Base-by-base conservation (phyloP, 2,329 filamentous ascomycete genomes). In the Orbilia quercus region DNA sequence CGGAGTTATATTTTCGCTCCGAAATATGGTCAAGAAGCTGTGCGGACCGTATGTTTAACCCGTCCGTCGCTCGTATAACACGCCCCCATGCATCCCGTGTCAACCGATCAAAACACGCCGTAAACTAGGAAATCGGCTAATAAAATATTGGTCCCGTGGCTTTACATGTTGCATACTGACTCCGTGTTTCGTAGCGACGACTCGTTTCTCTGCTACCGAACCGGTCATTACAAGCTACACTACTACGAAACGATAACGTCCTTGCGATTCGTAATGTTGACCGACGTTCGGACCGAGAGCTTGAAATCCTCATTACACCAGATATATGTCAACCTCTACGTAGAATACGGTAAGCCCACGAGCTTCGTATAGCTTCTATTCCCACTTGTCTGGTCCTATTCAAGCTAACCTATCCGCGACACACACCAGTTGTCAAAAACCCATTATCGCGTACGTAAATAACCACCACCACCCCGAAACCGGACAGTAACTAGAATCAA, bases 171-270 rank as follows among this genome's bases (percentile, higher is more conserved):
- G 28, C 5, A 31, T 31, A 31, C 38, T 48, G 23, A 25, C 53
- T 64, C 28, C 5, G 14, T 38, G 20, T 7, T 45, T 38, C 11
- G 53, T 69, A 78, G 77, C 28, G 75, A 75, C 2, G 76, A 75
- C 64, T 92, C 91, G 80, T 99, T 99, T 81, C 90, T 99, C 77
- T 92, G 90, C 77, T 99, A 91, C 82, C 90, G 92, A 77, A 99
- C 95, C 59, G 91, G 86, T 77, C 90, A 96, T 82, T 99, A 99
- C 85, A 97, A 97, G 83, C 87, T 99, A 78, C 95, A 99, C 83
- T 99, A 96, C 84, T 99, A 97, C 85, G 95, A 99, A 84, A 98
- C 95, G 11, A 92, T 93, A 0, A 95, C 92, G 58, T 96, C 91
- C 80, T 89, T 96, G 81, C 96, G 96, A 80, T 96, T 98, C 80